These are phyloP conservation scores for Nitzschia inconspicua DNA, from an alignment of 108 stramenopile species.

Conservation along the genomic window DNA sequence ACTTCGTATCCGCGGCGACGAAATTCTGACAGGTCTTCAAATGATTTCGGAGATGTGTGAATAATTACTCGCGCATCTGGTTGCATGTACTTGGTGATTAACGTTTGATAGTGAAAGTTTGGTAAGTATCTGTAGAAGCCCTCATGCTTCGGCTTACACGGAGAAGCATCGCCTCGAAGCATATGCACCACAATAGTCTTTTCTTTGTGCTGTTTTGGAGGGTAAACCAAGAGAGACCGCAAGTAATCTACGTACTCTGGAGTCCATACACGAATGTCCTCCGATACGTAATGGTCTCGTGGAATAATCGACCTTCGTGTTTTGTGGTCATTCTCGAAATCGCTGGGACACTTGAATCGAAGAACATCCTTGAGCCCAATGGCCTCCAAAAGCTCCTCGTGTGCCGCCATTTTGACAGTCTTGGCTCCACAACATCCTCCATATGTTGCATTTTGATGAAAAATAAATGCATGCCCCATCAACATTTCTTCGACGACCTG, in stretches of 20 bases:
- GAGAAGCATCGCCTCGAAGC: constrained; percentile 22
- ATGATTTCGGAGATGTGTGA: constrained; percentile 22
- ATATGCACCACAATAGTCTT: constrained; percentile 32
- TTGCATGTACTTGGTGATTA: constrained; percentile 30
- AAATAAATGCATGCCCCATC: constrained; percentile 29
- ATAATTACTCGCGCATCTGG: constrained; percentile 24
- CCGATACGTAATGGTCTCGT: neutral
- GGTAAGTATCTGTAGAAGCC: constrained; percentile 29
- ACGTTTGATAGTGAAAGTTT: constrained; percentile 20
- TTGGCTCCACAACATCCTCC: constrained; percentile 21
- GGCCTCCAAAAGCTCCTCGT: constrained; percentile 23
- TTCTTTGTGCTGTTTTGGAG: constrained; percentile 1
- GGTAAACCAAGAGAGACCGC: constrained; percentile 14
- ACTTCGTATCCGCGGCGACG: constrained; percentile 22
- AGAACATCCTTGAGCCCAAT: constrained; percentile 19
- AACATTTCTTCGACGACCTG: constrained; percentile 28
- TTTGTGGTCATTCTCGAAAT: neutral
- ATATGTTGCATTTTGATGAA: constrained; percentile 20
- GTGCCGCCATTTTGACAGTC: neutral
- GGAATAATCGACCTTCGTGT: constrained; percentile 8
- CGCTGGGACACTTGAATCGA: constrained; percentile 19
- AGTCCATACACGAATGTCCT: constrained; percentile 26
- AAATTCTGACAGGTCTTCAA: constrained; percentile 30
- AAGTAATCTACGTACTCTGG: constrained; percentile 29
- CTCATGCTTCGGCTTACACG: constrained; percentile 16